Base-by-base conservation (phyloP, 139 green algal species). In the Picochlorum sp. region DNA sequence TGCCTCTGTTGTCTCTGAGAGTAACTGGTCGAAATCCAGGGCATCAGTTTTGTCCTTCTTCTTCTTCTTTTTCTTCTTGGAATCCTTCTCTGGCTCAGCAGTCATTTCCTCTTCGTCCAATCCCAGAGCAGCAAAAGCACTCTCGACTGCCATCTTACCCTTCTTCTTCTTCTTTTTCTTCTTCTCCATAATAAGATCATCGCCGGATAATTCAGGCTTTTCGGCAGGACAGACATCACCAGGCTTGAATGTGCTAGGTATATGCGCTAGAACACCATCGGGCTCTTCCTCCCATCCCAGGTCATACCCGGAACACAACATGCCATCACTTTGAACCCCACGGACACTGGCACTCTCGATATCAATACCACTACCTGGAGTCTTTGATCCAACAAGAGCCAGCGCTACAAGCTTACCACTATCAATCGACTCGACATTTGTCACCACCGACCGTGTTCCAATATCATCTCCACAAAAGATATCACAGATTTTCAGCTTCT, bases 231-330 rank as follows among this genome's bases (percentile, higher is more conserved):
- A 78, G 14, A 67, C 16, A n/a, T 71, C 60, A 11, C 85, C 85
- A 23, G 83, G 60, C 37, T 73, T 51, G 4, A 70, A 54, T 3
- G 78, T 67, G 8, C 80, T 72, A 20, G 75, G 78, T 64, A 92
- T 70, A 51, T 82, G 69, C 5, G 86, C 62, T n/a, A 88, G 62
- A 70, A 83, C 50, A 4, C 76, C 76, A 49, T 87, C 79, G 6
- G 71, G 63, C 45, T 69, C 71, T 4, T 44, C 10, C 15, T 38
- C 62, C 88, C 88, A 95, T 14, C 88, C 88, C 54, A 87, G 75
- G 62, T 95, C 87, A 49, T 79, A 66, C 1, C 83, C 82, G 24
- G 76, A 85, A 73, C 85, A 92, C 20, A 95, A 75, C 88, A 95
- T 95, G 58, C 88, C 88, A 38, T 73, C 74, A 58, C 68, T 84